A percentile compares a stretch with the other conserved stretches of the same genome.
These are phyloP conservation scores for Fomitopsis serialis DNA, from an alignment of 768 basidiomycete genomes.

Conservation along the genomic window DNA sequence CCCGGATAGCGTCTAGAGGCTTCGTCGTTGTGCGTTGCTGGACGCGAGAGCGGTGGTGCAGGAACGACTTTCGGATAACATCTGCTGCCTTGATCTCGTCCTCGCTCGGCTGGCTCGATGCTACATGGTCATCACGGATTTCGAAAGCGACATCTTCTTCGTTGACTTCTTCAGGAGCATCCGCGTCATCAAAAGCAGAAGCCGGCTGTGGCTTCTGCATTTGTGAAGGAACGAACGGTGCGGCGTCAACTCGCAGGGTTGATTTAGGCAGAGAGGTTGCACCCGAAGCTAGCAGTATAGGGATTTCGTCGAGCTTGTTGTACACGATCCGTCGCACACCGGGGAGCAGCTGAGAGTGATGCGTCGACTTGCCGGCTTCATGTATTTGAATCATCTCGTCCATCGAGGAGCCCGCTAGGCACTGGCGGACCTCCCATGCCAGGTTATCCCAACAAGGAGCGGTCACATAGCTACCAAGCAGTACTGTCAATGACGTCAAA, in stretches of 20 bases:
- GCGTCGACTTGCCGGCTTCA: slow-evolving; percentile 1
- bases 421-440: slow-evolving; percentile 16
- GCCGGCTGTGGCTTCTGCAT: neutral
- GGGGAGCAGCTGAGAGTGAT: neutral
- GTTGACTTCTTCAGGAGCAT: neutral
- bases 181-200: slow-evolving; percentile 1
- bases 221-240: slow-evolving; percentile 14
- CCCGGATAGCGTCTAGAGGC: neutral
- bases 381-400: slow-evolving; percentile 24
- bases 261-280: slow-evolving; percentile 9
- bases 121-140: slow-evolving; percentile 2
- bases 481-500: neutral
- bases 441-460: slow-evolving; percentile 23
- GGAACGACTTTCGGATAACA: slow-evolving; percentile 3
- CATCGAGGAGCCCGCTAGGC: slow-evolving; percentile 11
- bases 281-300: slow-evolving; percentile 19
- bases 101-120: neutral
- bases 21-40: neutral
- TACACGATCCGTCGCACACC: slow-evolving; percentile 28
- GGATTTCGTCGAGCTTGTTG: slow-evolving; percentile 25
- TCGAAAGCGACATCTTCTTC: neutral
- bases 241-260: slow-evolving; percentile 12
- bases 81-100: slow-evolving; percentile 7
- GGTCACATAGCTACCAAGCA: slow-evolving; percentile 12
- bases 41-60: neutral